A percentile compares a stretch with the other conserved stretches of the same genome.
These are phyloP conservation scores for Capronia epimyces DNA, from an alignment of 2,329 filamentous ascomycete genomes.

Conservation along the genomic window DNA sequence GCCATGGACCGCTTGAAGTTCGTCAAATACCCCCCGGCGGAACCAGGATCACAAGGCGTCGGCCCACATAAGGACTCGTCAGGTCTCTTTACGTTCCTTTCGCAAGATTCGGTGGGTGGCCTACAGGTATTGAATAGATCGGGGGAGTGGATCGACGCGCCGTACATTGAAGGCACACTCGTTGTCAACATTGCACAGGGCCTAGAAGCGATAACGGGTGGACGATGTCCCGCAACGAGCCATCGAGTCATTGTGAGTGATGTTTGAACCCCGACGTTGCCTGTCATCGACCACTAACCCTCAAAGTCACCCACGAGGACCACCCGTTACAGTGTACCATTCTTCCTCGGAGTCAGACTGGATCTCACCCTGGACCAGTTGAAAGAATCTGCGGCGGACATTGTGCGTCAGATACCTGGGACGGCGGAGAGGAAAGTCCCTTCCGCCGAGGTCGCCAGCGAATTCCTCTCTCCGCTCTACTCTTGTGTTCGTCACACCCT, in stretches of 20 bases:
- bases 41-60: slow-evolving; percentile 46
- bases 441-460: neutral
- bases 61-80: slow-evolving; percentile 55
- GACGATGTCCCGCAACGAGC: slow-evolving; percentile 45
- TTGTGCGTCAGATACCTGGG: neutral
- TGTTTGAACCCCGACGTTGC: neutral
- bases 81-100: slow-evolving; percentile 48
- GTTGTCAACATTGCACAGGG: slow-evolving; percentile 50
- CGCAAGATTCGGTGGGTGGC: slow-evolving; percentile 41
- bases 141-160: slow-evolving; percentile 42
- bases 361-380: slow-evolving; percentile 1
- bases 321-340: slow-evolving; percentile 47
- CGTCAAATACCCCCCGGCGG: slow-evolving; percentile 48
- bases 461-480: neutral
- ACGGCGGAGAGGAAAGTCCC: neutral
- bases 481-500: neutral
- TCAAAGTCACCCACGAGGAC: slow-evolving; percentile 32
- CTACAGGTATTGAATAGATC: slow-evolving; percentile 43
- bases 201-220: slow-evolving; percentile 52
- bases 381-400: neutral
- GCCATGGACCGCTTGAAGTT: slow-evolving; percentile 52
- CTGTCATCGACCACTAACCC: neutral
- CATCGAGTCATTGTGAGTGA: slow-evolving; percentile 35
- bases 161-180: slow-evolving; percentile 39
- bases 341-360: slow-evolving; percentile 50